Evolutionary conservation across 2,329 filamentous ascomycete species (phyloP), one percentile per base, ranked within the genome.

Genomic region (Ceratocystis destructans): DNA sequence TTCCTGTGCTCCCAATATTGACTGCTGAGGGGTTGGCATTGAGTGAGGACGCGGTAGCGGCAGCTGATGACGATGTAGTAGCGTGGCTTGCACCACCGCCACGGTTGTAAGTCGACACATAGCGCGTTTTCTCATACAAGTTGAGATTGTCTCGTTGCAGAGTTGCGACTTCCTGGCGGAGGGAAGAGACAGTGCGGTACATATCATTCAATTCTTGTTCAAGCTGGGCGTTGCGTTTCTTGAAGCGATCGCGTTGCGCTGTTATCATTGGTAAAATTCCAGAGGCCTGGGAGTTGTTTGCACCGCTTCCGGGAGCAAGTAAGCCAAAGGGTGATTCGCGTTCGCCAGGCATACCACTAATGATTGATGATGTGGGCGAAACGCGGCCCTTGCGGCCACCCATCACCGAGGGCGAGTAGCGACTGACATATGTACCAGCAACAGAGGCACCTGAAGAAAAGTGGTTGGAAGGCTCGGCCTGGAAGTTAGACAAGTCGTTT

Each of bases 241-340:
- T 97, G 83, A 97, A 99, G 64, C 94, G 90, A 76, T 99, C 94
- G 69, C 94, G 87, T 77, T 99, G 95, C 1, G 95, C 94, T 44
- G 94, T 96, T 64, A 99, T 89, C 95, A 99, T 99, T 44, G 94
- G 95, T 28, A 99, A 79, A 70, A 99, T 96, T 12, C 92, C 90
- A 0, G 89, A 89, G 17, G 59, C 61, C 41, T 63, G 61, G 4
- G 61, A 59, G 5, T 55, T 64, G 5, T 33, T 62, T 10, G 25
- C 45, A 10, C 55, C 59, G 50, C n/a, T 41, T 1, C 90, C 89
- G 64, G 87, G 87, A 22, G 45, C 17, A 15, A 66, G 10, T 5
- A 44, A 64, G 65, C 89, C 81, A 41, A 88, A 88, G 66, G 87
- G 81, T 7, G 86, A 80, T 61, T 90, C 88, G 17, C 80, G 77